Base-by-base conservation (phyloP, 176 grass and related monocot species). In the Rhipidocladum racemiflorum region DNA sequence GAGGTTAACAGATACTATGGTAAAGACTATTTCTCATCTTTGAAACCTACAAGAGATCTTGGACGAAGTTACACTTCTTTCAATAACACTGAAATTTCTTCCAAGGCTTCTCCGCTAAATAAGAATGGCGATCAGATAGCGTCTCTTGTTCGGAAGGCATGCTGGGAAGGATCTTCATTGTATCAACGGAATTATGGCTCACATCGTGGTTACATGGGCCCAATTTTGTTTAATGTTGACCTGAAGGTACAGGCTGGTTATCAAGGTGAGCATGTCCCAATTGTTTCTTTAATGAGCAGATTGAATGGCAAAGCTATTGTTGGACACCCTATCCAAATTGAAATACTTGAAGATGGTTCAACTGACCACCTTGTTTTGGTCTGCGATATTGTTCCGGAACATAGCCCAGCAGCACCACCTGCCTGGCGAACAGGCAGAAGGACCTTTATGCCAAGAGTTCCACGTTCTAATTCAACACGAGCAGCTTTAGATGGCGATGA, bases 231-330 rank as follows among this genome's bases (percentile, higher is more conserved):
- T 29, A 83, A 90, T 77, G 87, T 95, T 56, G 87, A 95, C 75
- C 56, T 95, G 36, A 91, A 83, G 70, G 92, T 95, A 65, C 85
- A 95, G 71, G 68, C 82, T 74, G 89, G 87, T 68, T 95, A 95
- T 84, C 92, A 90, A 79, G 92, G 92, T 17, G 92, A 95, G 70
- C 84, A 79, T 81, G 92, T 95, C 42, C 92, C 92, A 56, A 80
- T 95, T 65, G 92, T 95, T 70, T 92, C 81, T 83, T 65, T 95
- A 46, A 95, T 90, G 90, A 95, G 92, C 82, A 84, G 87, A 79
- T 84, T 95, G 74, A 92, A 95, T n/a, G 90, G 92, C 45, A 92
- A 95, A 74, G 92, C 92, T 80, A 92, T 95, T 64, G 74, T 95
- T 83, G 92, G 92, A 42, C 89, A 95, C 70, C 92, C 92, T 73